Conservation (phyloP, 345 rosid species). For the Limnanthes douglasii region DNA sequence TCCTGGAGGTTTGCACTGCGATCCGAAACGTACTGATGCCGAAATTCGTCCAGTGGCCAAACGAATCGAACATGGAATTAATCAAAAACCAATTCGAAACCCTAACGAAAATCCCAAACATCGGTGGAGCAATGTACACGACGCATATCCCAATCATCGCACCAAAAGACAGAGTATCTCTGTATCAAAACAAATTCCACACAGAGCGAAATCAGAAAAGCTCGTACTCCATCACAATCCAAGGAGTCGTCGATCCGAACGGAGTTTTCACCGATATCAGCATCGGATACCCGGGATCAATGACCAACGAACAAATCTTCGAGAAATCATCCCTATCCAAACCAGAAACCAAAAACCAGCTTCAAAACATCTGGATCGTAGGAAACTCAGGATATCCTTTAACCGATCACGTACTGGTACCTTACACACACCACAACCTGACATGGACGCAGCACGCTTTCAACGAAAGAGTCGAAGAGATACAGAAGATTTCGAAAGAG, state of each 20-base stretch:
- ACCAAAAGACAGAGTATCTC: conserved; percentile 51
- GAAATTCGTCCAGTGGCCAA: conserved; percentile 60
- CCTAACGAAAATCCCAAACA: conserved; percentile 35
- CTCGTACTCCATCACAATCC: conserved; percentile 66
- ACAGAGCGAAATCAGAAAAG: conserved; percentile 79
- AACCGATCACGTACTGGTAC: conserved; percentile 66
- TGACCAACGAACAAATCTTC: conserved; percentile 58
- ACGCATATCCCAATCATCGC: conserved; percentile 75
- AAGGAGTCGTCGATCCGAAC: conserved; percentile 57
- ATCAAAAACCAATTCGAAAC: conserved; percentile 33
- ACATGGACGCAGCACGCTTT: conserved; percentile 78
- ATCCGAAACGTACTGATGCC: conserved; percentile 54
- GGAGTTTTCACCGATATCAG: conserved; percentile 70
- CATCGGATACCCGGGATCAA: conserved; percentile 81
- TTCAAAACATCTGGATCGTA: conserved; percentile 47
- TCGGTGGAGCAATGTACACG: conserved; percentile 75
- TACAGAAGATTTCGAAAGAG: conserved; percentile 24
- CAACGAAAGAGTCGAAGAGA: conserved; percentile 36
- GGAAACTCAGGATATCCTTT: conserved; percentile 52
- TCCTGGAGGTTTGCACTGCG: conserved; percentile 68
- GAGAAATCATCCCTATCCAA: conserved; percentile 49
- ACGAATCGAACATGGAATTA: conserved; percentile 17
- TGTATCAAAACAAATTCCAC: conserved; percentile 68
- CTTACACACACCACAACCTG: conserved; percentile 48
- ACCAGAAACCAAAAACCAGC: conserved; percentile 34